phyloP scores from a whole-genome alignment of 2,329 filamentous ascomycete genomes.

The Pseudocercospora cruenta region DNA sequence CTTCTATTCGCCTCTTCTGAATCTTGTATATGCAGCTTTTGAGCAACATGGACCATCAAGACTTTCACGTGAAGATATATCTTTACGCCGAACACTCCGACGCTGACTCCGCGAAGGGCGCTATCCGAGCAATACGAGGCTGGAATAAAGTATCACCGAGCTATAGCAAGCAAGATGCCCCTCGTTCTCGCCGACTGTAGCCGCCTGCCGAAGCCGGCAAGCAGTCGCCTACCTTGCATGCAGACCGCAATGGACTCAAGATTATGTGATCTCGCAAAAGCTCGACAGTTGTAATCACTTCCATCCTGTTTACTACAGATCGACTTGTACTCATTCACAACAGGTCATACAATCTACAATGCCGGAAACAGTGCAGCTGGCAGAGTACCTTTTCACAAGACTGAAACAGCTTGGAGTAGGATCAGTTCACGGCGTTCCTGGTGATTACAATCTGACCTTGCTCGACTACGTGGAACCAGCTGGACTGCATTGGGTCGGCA shows the following conservation, averaged over 20 bases:
- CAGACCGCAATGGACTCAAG: background rate
- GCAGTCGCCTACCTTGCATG: background rate
- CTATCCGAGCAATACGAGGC: background rate
- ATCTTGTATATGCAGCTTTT: background rate
- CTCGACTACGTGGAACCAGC: constrained; percentile 61
- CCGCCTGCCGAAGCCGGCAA: background rate
- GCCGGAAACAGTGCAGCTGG: constrained; percentile 18
- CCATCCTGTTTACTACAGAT: background rate
- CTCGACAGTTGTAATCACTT: background rate
- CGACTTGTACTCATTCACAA: background rate
- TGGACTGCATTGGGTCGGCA: constrained; percentile 62
- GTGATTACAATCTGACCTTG: constrained; percentile 53
- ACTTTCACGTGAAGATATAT: background rate
- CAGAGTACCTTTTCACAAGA: constrained; percentile 22
- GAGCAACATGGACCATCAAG: too few relatives aligned
- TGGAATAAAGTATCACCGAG: background rate
- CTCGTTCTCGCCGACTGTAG: background rate
- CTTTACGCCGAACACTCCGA: constrained; percentile 2
- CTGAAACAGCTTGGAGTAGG: constrained; percentile 19
- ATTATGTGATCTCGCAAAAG: background rate
- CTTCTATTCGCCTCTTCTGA: background rate
- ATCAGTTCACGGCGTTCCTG: constrained; percentile 53
- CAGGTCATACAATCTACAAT: background rate
- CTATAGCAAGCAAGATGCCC: background rate
- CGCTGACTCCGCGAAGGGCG: background rate